Percentiles rank a stretch among this genome's conserved stretches.
These are phyloP conservation scores for Verticillium isaacii DNA, from an alignment of 2,329 filamentous ascomycete species.

Conservation along the genomic window DNA sequence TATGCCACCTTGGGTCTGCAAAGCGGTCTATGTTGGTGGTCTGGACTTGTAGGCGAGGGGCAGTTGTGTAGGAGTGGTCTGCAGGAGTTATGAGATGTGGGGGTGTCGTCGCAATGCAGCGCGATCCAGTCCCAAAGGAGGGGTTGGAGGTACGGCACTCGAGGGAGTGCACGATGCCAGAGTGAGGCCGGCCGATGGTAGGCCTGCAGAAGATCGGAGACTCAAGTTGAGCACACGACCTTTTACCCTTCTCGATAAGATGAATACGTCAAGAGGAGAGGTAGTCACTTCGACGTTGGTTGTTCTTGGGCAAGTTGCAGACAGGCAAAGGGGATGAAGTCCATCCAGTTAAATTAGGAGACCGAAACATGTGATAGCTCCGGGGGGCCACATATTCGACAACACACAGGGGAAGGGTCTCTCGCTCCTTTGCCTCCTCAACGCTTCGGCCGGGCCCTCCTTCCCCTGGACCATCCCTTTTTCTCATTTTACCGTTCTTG, in stretches of 20 bases:
- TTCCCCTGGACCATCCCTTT: neutral
- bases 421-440: neutral
- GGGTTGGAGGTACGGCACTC: neutral
- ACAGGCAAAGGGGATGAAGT: neutral
- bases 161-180: neutral
- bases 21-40: neutral
- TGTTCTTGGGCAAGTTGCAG: neutral
- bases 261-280: neutral
- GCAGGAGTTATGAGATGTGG: neutral
- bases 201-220: neutral
- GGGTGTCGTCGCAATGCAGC: neutral
- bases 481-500: neutral
- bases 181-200: neutral
- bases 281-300: neutral
- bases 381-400: neutral
- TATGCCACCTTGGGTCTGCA: neutral
- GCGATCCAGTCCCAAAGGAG: neutral
- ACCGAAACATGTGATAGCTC: neutral
- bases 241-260: constrained; percentile 24
- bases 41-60: neutral
- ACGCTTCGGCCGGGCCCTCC: neutral
- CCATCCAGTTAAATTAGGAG: neutral
- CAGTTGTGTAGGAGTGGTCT: neutral
- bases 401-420: neutral
- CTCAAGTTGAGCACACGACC: constrained; percentile 29